phyloP scores from a whole-genome alignment of 129 eudicot genomes.

The Centaurea solstitialis region DNA sequence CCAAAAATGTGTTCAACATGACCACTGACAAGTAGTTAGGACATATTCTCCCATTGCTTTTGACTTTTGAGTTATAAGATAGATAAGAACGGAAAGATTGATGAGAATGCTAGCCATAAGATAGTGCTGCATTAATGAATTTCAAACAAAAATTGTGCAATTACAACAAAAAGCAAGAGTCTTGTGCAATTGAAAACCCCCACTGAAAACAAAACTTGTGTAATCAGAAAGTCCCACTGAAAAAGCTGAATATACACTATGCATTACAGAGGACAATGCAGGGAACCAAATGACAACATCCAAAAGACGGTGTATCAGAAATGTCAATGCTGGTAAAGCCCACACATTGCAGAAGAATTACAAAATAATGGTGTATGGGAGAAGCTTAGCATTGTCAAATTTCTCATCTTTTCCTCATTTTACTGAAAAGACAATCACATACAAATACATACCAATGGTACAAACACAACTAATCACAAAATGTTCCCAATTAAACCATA shows the following conservation, averaged over 20 bases:
- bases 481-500: not conserved
- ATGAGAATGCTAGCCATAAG: not conserved
- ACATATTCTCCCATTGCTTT: not conserved
- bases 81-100: not conserved
- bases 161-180: not conserved
- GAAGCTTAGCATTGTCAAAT: not conserved
- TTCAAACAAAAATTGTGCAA: not conserved
- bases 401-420: not conserved
- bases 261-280: not conserved
- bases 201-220: not conserved
- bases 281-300: not conserved
- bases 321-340: not conserved
- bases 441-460: not conserved
- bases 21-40: not conserved
- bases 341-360: not conserved
- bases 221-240: not conserved
- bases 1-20: not conserved
- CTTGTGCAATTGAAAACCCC: not conserved
- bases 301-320: not conserved
- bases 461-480: slow-evolving; percentile 6
- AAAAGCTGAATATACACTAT: not conserved
- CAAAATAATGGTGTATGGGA: not conserved
- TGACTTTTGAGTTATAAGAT: not conserved
- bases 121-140: not conserved
- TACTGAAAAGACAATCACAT: not conserved